Evolutionary conservation across 2,329 filamentous ascomycete species (phyloP).

Genomic region (Fusarium chaquense): DNA sequence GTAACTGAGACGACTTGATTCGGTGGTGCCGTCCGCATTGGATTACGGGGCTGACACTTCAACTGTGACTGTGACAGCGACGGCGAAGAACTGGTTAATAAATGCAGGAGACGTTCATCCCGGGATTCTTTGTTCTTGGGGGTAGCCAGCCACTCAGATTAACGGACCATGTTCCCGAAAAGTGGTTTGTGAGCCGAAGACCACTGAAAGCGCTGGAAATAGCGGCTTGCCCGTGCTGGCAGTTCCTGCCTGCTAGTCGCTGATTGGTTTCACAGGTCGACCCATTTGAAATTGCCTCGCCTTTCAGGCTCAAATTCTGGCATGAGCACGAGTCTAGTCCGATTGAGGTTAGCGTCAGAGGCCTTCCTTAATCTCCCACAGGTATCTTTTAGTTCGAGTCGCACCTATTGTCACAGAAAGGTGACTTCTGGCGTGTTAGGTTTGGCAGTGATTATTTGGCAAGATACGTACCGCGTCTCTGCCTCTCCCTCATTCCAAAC

Average conservation of each 20-base stretch:
- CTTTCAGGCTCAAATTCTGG: conserved; percentile 49
- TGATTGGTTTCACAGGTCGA: conserved; percentile 27
- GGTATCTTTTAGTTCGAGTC: not conserved
- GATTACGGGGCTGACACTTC: conserved; percentile 15
- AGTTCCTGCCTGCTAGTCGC: conserved; percentile 18
- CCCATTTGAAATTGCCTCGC: conserved; percentile 47
- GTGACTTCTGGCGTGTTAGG: not conserved
- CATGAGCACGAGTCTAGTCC: not conserved
- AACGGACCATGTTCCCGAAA: conserved; percentile 28
- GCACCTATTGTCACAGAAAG: not conserved
- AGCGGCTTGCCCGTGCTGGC: conserved; percentile 30
- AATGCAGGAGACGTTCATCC: conserved; percentile 10
- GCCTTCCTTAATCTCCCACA: not conserved
- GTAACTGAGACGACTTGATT: conserved; percentile 23
- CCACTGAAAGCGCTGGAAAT: conserved; percentile 21
- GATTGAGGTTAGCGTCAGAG: not conserved
- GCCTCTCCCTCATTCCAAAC: conserved; percentile 48
- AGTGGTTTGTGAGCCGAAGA: conserved; percentile 35
- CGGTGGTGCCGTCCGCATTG: conserved; percentile 13
- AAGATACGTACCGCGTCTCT: conserved; percentile 21
- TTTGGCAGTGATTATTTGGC: not conserved
- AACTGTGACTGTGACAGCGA: not conserved
- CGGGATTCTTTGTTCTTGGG: conserved; percentile 27
- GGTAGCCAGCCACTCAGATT: conserved; percentile 37
- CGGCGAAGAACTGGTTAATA: conserved; percentile 12